phyloP scores from a whole-genome alignment of 805 yeast species.

The Suhomyces faveliae region DNA sequence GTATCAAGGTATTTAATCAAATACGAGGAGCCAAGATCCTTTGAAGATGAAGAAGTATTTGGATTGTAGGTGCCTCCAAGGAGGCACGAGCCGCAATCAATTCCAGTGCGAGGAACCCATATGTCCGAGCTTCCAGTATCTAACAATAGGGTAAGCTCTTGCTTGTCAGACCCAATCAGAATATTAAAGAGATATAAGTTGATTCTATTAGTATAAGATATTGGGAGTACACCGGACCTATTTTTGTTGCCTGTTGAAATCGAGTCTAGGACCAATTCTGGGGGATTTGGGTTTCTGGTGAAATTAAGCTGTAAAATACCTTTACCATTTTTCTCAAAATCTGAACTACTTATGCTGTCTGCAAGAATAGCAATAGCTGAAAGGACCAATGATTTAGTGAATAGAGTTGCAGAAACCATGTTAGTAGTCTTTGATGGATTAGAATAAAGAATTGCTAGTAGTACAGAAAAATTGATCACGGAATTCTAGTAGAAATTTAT shows the following conservation, averaged over 20 bases:
- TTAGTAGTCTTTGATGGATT: background rate
- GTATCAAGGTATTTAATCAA: slow-evolving; percentile 4
- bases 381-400: background rate
- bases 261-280: too few species aligned
- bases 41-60: slow-evolving; percentile 8
- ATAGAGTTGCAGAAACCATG: background rate
- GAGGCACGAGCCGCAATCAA: background rate
- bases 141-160: slow-evolving; percentile 7
- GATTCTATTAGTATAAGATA: background rate
- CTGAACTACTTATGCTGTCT: background rate
- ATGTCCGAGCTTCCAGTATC: slow-evolving; percentile 14
- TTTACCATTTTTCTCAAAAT: background rate
- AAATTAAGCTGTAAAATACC: background rate
- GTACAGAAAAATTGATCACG: too few species aligned
- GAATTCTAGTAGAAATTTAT: too few species aligned
- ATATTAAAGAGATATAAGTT: slow-evolving; percentile 7
- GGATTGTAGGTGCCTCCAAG: slow-evolving; percentile 6
- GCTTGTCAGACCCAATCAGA: slow-evolving; percentile 9
- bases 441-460: too few species aligned
- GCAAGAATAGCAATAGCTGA: background rate
- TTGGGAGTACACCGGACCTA: background rate
- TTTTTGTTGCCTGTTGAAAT: too few species aligned
- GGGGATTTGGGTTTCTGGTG: too few species aligned
- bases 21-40: slow-evolving; percentile 2
- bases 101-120: slow-evolving; percentile 7